Evolutionary conservation across 495 filamentous ascomycete genomes (phyloP), one percentile per base, ranked within the genome.

Genomic region (Aspergillus leporis): DNA sequence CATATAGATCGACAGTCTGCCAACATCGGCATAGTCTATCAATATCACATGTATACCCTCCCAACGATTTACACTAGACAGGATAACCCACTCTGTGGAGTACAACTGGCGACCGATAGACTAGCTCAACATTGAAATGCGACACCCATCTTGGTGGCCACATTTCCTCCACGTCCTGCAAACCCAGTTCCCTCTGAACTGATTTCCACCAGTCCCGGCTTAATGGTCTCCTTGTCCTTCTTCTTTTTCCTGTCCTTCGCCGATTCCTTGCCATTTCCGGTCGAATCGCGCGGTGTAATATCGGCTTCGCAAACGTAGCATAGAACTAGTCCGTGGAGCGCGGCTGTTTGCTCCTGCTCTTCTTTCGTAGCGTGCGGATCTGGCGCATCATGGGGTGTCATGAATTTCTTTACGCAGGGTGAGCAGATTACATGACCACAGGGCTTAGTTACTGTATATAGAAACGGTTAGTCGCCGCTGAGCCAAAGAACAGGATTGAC

Each of bases 351-450:
- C 8, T 72, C 75, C 43, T 83, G 81, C 14, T 78, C 73, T 45
- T 85, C 82, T 2, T 81, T 81, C 0, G 78, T 73, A 43, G 78
- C 79, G 63, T 93, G 90, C 3, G 90, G 87, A 68, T 93, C 87
- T 3, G 78, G 75, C 3, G 72, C 74, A 25, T 81, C 74, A 40
- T 80, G 76, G 0, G 85, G 81, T 21, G 78, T 85, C 85, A 98
- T 90, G 71, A 98, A 97, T 66, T 94, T 91, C 45, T 85, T 83
- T 3, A 91, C 89, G 66, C 94, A 98, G 18, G 85, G 90, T 60
- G 89, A 87, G 74, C 94, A 98, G 7, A 97, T 78, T 4, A 98
- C 91, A 65, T 98, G 94, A 0, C 94, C 94, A 67, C 94, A 98
- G 0, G 93, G 92, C 72, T 92, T 94, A 2, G 92, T 90, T 12